Conservation (phyloP, 176 grass and related monocot species). For the Hordeum marinum region DNA sequence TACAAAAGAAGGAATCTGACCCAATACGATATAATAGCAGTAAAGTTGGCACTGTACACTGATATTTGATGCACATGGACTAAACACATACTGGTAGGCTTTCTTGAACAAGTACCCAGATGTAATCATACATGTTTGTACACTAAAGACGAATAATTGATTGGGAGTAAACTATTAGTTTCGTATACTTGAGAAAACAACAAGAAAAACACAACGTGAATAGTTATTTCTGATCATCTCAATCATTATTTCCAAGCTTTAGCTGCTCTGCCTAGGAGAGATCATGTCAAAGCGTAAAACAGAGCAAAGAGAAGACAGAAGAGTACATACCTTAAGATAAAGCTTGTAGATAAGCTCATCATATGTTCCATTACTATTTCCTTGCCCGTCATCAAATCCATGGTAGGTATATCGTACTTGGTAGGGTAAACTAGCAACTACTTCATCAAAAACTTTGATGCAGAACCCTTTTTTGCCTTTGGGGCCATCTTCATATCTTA, state of each 20-base stretch:
- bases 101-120: neutral
- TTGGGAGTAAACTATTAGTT: neutral
- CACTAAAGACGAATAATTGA: neutral
- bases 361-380: constrained; percentile 46
- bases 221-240: neutral
- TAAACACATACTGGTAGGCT: neutral
- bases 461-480: constrained; percentile 28
- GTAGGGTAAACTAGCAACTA: constrained; percentile 35
- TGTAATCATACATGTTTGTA: neutral
- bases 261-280: neutral
- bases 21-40: neutral
- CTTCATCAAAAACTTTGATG: constrained; percentile 56
- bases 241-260: neutral
- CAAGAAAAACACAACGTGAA: neutral
- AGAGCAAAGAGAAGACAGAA: neutral
- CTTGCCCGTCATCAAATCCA: constrained; percentile 28
- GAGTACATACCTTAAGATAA: constrained; percentile 49
- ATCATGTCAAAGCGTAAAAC: neutral
- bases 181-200: neutral
- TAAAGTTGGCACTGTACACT: neutral
- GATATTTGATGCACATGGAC: neutral
- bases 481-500: neutral
- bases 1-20: neutral
- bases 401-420: neutral
- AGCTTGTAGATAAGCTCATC: constrained; percentile 68